These are phyloP conservation scores for Globisporangium megalacanthum DNA, from an alignment of 352 stramenopile species.

Conservation along the genomic window DNA sequence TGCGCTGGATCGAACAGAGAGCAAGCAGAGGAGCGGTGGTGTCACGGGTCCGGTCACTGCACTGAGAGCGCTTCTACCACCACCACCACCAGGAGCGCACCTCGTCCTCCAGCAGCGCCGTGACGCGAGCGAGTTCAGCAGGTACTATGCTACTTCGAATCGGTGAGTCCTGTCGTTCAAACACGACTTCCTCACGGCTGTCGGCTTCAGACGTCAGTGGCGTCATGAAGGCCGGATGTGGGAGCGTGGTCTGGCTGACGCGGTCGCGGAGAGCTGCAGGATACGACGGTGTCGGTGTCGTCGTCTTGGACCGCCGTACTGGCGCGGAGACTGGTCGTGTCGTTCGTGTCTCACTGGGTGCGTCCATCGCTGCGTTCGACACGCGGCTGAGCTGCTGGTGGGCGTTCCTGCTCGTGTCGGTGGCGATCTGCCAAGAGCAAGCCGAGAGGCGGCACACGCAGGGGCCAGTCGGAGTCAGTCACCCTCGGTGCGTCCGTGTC, in stretches of 20 bases:
- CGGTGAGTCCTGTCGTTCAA: constrained; percentile 4
- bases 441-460: neutral
- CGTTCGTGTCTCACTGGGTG: constrained; percentile 3
- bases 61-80: no score
- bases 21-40: neutral
- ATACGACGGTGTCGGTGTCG: constrained; percentile 24
- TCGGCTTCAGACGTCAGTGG: neutral
- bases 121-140: constrained; percentile 5
- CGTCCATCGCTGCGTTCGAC: neutral
- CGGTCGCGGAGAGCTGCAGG: constrained; percentile 44
- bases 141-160: neutral
- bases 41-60: neutral
- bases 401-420: constrained; percentile 24
- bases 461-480: neutral
- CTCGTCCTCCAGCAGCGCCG: constrained; percentile 26
- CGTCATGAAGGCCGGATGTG: neutral
- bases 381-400: constrained; percentile 13
- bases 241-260: constrained; percentile 24
- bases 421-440: constrained; percentile 33
- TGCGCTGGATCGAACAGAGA: constrained; percentile 16
- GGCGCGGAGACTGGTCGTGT: constrained; percentile 61
- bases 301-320: constrained; percentile 44
- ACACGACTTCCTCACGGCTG: constrained; percentile 7
- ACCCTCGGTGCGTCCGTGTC: no score
- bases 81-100: constrained; percentile 6